Conservation (phyloP, 805 yeast genomes). For the Candida odintsovae region DNA sequence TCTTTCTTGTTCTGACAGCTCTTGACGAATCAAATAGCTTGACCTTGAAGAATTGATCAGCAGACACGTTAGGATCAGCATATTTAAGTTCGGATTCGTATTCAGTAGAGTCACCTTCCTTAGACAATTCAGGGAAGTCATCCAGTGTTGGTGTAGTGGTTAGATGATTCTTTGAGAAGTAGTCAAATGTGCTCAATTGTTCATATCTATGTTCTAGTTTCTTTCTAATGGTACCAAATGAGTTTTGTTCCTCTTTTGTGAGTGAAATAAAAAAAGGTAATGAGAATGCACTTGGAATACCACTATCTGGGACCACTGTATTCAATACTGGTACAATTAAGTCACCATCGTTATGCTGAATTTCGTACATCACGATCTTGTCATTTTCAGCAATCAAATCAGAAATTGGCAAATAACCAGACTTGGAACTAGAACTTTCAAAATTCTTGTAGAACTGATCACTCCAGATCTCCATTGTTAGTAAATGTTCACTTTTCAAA, state of each 20-base stretch:
- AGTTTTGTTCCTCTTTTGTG: slow-evolving; percentile 41
- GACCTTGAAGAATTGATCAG: slow-evolving; percentile 43
- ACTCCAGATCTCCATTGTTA: slow-evolving; percentile 60
- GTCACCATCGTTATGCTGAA: slow-evolving; percentile 36
- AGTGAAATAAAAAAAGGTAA: slow-evolving; percentile 70
- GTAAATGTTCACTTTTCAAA: slow-evolving; percentile 31
- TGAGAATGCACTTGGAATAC: slow-evolving; percentile 52
- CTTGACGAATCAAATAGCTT: slow-evolving; percentile 31
- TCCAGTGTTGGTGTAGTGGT: slow-evolving; percentile 11
- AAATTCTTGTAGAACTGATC: slow-evolving; percentile 65
- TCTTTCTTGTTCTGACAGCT: slow-evolving; percentile 17
- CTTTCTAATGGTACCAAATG: slow-evolving; percentile 51
- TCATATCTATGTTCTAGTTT: slow-evolving; percentile 47
- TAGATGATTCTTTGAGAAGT: slow-evolving; percentile 24
- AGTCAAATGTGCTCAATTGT: slow-evolving; percentile 42
- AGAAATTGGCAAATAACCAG: slow-evolving; percentile 53
- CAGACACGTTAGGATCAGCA: slow-evolving; percentile 47
- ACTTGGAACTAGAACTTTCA: slow-evolving; percentile 49
- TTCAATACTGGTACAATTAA: slow-evolving; percentile 58
- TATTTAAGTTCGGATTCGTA: slow-evolving; percentile 43
- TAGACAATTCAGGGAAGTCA: slow-evolving; percentile 32
- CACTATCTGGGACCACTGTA: slow-evolving; percentile 33
- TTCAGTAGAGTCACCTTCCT: slow-evolving; percentile 12
- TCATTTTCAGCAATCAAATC: slow-evolving; percentile 64
- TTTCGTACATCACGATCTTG: slow-evolving; percentile 59